Base-by-base conservation (phyloP, 345 rosid species). In the Ricinus communis region DNA sequence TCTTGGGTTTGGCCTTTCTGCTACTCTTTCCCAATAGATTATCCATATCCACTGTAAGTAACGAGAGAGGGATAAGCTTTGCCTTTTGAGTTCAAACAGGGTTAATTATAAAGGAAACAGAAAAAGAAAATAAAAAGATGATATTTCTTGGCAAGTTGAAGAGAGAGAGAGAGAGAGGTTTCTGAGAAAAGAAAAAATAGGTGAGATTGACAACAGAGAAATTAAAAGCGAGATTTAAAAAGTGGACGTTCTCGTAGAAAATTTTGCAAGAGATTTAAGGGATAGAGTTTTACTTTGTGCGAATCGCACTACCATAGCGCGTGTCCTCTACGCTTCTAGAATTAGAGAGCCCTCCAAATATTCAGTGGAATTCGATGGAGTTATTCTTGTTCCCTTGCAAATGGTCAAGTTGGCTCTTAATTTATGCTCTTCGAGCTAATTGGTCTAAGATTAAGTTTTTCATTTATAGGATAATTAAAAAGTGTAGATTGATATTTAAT, bases 1-100 rank as follows among this genome's bases (percentile, higher is more conserved):
- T 68, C 75, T 64, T 79, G 69, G 58, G 10, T 65, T 51, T 68
- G 27, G 63, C 0, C 0, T 43, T 76, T 27, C 36, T 64, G 65
- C 9, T 40, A 45, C 33, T 27, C 24, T 5, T n/a, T 7, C 49
- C 53, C 28, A 62, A 25, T 3, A 28, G 2, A 45, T 54, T 38
- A 21, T 31, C 24, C 58, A 10, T 60, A 1, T 36, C n/a, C 49
- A 56, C n/a, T 54, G 62, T 18, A 0, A 22, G 62, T 25, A 46
- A 22, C 24, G 25, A 50, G 9, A 3, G 9, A 52, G 30, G 54
- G 59, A 30, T 43, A 27, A 72, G 63, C n/a, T 21, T 51, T 2
- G 22, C 4, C 25, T 19, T 19, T 55, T 54, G 12, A 51, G 31
- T 21, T 25, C 46, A 13, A 4, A 21, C 15, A 30, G 24, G 8